These are phyloP conservation scores for Escovopsis weberi DNA, from an alignment of 2,329 filamentous ascomycete genomes.

Conservation along the genomic window DNA sequence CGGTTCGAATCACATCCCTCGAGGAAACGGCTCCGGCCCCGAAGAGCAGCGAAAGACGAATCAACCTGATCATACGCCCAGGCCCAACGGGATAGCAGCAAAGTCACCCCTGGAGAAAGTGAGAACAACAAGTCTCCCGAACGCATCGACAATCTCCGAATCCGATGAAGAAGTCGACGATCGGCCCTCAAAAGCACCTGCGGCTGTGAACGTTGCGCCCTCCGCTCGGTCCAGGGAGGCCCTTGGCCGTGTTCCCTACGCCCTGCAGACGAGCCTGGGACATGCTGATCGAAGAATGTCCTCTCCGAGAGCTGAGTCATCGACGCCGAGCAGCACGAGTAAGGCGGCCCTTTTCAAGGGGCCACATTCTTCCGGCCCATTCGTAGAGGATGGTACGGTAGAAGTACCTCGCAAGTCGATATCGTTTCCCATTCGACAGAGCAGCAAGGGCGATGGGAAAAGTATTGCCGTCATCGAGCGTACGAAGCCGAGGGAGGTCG, in stretches of 20 bases:
- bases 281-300: slow-evolving; percentile 10
- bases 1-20: slow-evolving; percentile 25
- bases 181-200: not conserved
- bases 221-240: slow-evolving; percentile 3
- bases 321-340: slow-evolving; percentile 17
- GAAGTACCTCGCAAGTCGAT: slow-evolving; percentile 21
- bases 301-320: slow-evolving; percentile 4
- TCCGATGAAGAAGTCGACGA: slow-evolving; percentile 22
- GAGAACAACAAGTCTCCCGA: slow-evolving; percentile 13
- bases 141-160: slow-evolving; percentile 27
- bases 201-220: not conserved
- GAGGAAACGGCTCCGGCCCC: slow-evolving; percentile 20
- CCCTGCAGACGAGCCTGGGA: slow-evolving; percentile 6
- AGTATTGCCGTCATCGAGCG: slow-evolving; percentile 27
- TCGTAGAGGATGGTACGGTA: slow-evolving; percentile 17
- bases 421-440: slow-evolving; percentile 11
- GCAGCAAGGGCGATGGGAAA: slow-evolving; percentile 18
- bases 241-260: slow-evolving; percentile 2
- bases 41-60: slow-evolving; percentile 23
- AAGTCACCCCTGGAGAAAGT: slow-evolving; percentile 19
- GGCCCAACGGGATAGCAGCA: slow-evolving; percentile 11
- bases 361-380: slow-evolving; percentile 15
- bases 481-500: slow-evolving; percentile 18
- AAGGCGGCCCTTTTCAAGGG: slow-evolving; percentile 22
- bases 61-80: slow-evolving; percentile 10